These are phyloP conservation scores for Hemerocallis citrina DNA, from an alignment of 106 monocot species.

Conservation along the genomic window DNA sequence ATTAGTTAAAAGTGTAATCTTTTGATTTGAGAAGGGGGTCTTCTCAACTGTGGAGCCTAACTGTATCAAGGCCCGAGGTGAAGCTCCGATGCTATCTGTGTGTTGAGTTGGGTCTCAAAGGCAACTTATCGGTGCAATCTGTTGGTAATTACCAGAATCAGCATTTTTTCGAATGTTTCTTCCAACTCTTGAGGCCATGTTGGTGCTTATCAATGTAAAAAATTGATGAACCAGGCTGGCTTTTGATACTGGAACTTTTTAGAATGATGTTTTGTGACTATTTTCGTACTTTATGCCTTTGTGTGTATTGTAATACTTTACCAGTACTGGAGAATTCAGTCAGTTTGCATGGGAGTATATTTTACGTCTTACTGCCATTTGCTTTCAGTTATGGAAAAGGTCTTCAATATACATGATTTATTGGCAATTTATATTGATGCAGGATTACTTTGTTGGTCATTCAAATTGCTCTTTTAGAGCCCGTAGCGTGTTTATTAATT, in stretches of 20 bases:
- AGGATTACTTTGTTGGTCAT: too few relatives aligned
- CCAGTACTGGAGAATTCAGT: neutral
- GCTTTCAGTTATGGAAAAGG: too few relatives aligned
- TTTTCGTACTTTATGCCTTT: neutral
- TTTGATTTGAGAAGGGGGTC: conserved; percentile 8
- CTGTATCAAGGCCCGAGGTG: neutral
- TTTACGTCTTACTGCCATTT: too few relatives aligned
- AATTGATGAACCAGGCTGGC: neutral
- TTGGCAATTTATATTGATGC: too few relatives aligned
- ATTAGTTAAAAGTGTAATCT: too few relatives aligned
- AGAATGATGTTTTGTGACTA: neutral
- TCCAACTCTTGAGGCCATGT: neutral
- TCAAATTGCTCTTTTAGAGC: too few relatives aligned
- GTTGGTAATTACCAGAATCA: neutral
- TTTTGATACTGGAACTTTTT: neutral
- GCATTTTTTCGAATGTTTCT: neutral
- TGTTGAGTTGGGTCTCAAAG: neutral
- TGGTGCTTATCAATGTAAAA: neutral
- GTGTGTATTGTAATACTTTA: too few relatives aligned
- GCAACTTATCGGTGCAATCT: neutral
- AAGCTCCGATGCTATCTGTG: neutral
- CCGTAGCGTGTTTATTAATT: too few relatives aligned
- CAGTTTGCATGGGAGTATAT: too few relatives aligned
- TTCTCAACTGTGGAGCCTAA: neutral
- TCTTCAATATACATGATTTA: too few relatives aligned